These are phyloP conservation scores for Coemansia nantahalensis DNA, from an alignment of 192 early-diverging fungal genomes.

Conservation along the genomic window DNA sequence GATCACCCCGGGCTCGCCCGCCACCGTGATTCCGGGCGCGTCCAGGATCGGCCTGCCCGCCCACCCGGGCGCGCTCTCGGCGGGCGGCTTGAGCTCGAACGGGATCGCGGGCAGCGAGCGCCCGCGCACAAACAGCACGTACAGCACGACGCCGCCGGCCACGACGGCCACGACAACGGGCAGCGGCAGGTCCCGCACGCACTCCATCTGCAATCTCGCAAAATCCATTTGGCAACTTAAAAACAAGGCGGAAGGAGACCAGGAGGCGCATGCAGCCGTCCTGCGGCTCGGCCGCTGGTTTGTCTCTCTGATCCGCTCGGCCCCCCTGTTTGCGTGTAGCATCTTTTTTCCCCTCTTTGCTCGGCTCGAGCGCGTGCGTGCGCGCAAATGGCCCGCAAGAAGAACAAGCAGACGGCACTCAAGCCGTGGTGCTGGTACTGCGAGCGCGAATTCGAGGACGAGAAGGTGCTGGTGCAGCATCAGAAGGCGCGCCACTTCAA, in stretches of 20 bases:
- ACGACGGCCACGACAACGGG: constrained; percentile 19
- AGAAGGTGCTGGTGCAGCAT: constrained; percentile 89
- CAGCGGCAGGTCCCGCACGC: constrained; percentile 12
- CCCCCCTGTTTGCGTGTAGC: too few species aligned
- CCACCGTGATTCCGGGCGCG: constrained; percentile 25
- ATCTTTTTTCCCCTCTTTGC: too few species aligned
- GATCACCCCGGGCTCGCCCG: constrained; percentile 50
- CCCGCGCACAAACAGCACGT: constrained; percentile 11
- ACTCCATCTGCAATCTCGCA: constrained; percentile 9
- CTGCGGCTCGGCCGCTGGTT: too few species aligned
- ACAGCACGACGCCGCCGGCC: constrained; percentile 22
- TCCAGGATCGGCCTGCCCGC: constrained; percentile 17
- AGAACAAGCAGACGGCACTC: constrained; percentile 67
- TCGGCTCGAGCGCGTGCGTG: too few species aligned
- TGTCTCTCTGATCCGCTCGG: too few species aligned
- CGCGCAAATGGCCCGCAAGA: constrained; percentile 40
- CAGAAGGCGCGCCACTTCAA: constrained; percentile 95
- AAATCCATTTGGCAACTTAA: neutral
- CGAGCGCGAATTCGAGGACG: constrained; percentile 93
- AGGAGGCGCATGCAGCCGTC: too few species aligned
- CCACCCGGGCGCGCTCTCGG: constrained; percentile 44
- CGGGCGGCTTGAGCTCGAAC: constrained; percentile 38
- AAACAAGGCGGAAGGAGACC: too few species aligned
- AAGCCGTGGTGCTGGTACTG: constrained; percentile 94
- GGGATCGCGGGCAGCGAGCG: constrained; percentile 23